phyloP scores from a whole-genome alignment of 2,329 filamentous ascomycete species.

The Dryadomyces sulphureus region DNA sequence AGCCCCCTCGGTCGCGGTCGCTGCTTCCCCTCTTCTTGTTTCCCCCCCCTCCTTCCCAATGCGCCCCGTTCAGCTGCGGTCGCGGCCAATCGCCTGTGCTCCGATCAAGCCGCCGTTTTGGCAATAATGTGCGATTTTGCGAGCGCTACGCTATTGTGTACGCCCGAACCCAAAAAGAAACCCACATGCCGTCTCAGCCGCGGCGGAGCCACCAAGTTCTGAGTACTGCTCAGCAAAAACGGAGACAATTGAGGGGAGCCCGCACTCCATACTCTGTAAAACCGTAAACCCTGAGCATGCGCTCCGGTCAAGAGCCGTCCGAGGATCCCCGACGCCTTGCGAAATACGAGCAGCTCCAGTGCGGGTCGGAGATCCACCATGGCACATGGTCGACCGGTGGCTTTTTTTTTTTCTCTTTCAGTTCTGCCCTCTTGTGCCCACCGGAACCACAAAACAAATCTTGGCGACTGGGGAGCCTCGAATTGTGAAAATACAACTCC shows the following conservation, averaged over 20 bases:
- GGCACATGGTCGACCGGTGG: neutral
- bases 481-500: too few species aligned
- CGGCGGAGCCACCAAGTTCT: neutral
- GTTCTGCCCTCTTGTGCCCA: too few species aligned
- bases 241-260: too few species aligned
- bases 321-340: neutral
- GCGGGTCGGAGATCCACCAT: too few species aligned
- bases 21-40: neutral
- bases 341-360: too few species aligned
- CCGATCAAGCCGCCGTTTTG: neutral
- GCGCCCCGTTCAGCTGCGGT: neutral
- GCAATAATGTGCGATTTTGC: too few species aligned
- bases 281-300: neutral
- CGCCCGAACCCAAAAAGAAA: neutral
- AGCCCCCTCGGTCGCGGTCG: too few species aligned
- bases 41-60: neutral
- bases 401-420: too few species aligned
- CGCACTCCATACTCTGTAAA: neutral
- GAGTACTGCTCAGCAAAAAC: too few species aligned
- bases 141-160: too few species aligned
- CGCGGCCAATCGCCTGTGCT: neutral
- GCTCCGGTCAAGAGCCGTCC: neutral
- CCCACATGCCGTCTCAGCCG: neutral
- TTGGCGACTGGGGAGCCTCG: too few species aligned
- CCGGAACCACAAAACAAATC: too few species aligned